Evolutionary conservation across 257 asterid species (phyloP).

Genomic region (Lithospermum erythrorhizon): DNA sequence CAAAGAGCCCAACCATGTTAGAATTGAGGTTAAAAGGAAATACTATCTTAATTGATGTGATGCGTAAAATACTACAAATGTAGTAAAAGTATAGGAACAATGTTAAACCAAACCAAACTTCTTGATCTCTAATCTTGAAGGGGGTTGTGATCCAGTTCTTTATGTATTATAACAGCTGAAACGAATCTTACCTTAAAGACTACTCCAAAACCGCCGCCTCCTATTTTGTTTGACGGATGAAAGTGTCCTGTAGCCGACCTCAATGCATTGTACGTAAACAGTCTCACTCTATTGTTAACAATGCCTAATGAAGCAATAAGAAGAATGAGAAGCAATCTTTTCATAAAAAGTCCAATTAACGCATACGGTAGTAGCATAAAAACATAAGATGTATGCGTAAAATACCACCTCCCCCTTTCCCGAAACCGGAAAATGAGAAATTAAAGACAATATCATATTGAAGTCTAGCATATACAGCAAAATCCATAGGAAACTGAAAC

Average conservation of each 20-base stretch:
- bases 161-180: background rate
- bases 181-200: constrained; percentile 46
- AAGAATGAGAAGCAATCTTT: background rate
- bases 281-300: constrained; percentile 40
- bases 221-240: constrained; percentile 59
- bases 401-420: no score
- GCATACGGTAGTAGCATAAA: no score
- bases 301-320: constrained; percentile 27
- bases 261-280: constrained; percentile 41
- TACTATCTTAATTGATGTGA: no score
- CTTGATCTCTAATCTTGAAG: background rate
- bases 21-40: background rate
- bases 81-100: background rate
- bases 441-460: no score
- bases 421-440: no score
- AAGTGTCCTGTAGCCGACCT: constrained; percentile 65
- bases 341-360: no score
- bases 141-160: background rate
- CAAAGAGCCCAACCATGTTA: background rate
- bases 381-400: no score
- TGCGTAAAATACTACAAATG: no score
- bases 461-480: no score
- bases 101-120: background rate
- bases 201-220: constrained; percentile 80
- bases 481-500: no score